phyloP scores from a whole-genome alignment of 2,329 filamentous ascomycete species.

The Aspergillus tubingensis region DNA sequence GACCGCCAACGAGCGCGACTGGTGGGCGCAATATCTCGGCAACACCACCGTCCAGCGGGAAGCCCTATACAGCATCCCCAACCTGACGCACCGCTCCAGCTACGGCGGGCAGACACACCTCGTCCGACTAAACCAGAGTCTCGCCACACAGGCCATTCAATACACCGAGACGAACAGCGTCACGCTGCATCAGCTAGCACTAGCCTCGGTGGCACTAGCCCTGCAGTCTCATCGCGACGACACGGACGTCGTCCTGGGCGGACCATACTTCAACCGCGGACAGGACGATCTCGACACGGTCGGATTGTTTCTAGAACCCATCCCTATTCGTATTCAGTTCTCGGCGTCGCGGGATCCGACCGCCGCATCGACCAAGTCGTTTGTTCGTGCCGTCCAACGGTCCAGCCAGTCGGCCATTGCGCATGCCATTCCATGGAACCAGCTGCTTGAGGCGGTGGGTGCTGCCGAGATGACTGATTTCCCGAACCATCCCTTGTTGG shows the following conservation, averaged over 20 bases:
- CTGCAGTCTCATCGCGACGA: background rate
- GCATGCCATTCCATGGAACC: constrained; percentile 10
- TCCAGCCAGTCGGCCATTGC: constrained; percentile 7
- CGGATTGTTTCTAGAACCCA: constrained; percentile 12
- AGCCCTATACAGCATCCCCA: background rate
- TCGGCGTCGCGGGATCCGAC: background rate
- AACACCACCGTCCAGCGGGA: background rate
- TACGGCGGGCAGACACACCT: too few species aligned
- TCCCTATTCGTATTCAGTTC: constrained; percentile 9
- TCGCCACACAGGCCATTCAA: background rate
- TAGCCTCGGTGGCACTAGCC: constrained; percentile 1
- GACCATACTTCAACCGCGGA: constrained; percentile 5
- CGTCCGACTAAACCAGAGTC: too few species aligned
- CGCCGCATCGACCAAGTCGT: background rate
- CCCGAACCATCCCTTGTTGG: constrained; percentile 6
- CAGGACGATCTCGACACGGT: constrained; percentile 2
- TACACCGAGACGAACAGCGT: background rate
- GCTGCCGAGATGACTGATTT: background rate
- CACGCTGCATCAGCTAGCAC: constrained; percentile 3
- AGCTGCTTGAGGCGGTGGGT: background rate
- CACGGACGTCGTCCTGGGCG: constrained; percentile 3
- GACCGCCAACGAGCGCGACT: too few species aligned
- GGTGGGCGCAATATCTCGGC: too few species aligned
- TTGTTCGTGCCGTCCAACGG: background rate
- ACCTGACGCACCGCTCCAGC: background rate